Evolutionary conservation across 202 grass and related monocot genomes (phyloP), one percentile per base, ranked within the genome.

Genomic region (Hordeum pubiflorum): DNA sequence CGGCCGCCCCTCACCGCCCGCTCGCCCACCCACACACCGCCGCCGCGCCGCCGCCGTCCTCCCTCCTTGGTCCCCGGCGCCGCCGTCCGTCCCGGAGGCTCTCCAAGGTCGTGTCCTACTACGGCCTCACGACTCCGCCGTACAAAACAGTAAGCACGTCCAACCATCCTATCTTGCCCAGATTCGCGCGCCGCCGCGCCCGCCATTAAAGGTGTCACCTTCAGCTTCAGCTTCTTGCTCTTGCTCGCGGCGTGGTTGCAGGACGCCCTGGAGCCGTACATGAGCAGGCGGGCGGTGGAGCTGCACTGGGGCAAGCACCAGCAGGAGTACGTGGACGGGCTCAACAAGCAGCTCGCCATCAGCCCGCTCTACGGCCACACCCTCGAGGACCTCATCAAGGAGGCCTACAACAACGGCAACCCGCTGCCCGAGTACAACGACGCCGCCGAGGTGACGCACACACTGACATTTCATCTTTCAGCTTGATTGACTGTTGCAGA

Each of bases 201-300:
- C 37, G 33, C 44, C 44, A 54, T 54, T 54, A n/a, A 54, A 54
- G 22, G 0, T 61, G 57, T 7, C 13, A 2, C 17, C 69, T 43
- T 60, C 17, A 76, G 3, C 12, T 15, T 27, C 6, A 66, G 20
- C 11, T 54, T 86, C 17, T 18, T 63, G 44, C 59, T 72, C 11
- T 1, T 9, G 3, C 0, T 3, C 9, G 15, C n/a, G n/a, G n/a
- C n/a, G n/a, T 52, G 0, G 13, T 33, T 26, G 65, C 88, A 98
- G 96, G 90, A 98, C 79, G 90, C 92, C 50, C 75, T 98, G 82
- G 96, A 93, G 76, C 96, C 96, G 18, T 95, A 98, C 82, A 93
- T 98, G 85, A 93, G 96, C 86, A 88, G 74, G 77, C 89, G 77
- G 77, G 88, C 87, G 17, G 62, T 98, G n/a, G 88, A 95, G 85